Evolutionary conservation across 805 yeast species (phyloP).

Genomic region (Lipomyces chichibuensis): DNA sequence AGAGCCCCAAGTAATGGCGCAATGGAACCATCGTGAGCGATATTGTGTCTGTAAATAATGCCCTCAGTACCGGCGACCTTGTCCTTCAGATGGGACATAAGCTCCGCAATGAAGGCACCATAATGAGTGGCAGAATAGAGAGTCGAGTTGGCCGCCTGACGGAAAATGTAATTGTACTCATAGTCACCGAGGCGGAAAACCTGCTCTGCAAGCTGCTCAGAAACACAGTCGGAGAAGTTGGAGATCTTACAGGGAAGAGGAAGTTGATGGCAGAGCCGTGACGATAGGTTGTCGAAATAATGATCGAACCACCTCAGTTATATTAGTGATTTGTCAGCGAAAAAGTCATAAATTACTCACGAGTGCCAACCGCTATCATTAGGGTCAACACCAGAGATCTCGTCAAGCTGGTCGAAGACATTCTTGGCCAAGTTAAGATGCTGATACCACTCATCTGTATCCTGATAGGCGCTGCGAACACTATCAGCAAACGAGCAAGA

Average conservation of each 20-base stretch:
- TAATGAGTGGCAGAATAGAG: constrained; percentile 44
- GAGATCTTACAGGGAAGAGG: constrained; percentile 45
- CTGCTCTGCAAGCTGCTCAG: constrained; percentile 45
- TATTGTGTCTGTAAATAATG: constrained; percentile 47
- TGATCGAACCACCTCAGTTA: constrained; percentile 47
- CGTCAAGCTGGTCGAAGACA: constrained; percentile 48
- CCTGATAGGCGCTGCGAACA: constrained; percentile 39
- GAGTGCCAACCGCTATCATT: constrained; percentile 29
- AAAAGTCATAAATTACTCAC: not conserved
- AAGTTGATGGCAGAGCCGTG: constrained; percentile 47
- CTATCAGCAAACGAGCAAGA: constrained; percentile 44
- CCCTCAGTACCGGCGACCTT: constrained; percentile 42
- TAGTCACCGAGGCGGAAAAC: constrained; percentile 51
- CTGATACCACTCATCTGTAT: constrained; percentile 45
- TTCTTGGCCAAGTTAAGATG: constrained; percentile 47
- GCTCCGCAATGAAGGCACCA: constrained; percentile 49
- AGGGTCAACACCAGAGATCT: constrained; percentile 41
- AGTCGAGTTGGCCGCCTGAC: constrained; percentile 45
- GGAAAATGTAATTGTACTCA: constrained; percentile 50
- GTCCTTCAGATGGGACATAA: constrained; percentile 42
- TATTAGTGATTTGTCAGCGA: constrained; percentile 11
- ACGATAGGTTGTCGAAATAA: constrained; percentile 50
- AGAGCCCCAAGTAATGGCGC: constrained; percentile 46
- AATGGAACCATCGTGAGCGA: constrained; percentile 51
- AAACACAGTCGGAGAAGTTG: constrained; percentile 39